phyloP scores from a whole-genome alignment of 2,329 filamentous ascomycete genomes.

The Pestalotiopsis sp. region DNA sequence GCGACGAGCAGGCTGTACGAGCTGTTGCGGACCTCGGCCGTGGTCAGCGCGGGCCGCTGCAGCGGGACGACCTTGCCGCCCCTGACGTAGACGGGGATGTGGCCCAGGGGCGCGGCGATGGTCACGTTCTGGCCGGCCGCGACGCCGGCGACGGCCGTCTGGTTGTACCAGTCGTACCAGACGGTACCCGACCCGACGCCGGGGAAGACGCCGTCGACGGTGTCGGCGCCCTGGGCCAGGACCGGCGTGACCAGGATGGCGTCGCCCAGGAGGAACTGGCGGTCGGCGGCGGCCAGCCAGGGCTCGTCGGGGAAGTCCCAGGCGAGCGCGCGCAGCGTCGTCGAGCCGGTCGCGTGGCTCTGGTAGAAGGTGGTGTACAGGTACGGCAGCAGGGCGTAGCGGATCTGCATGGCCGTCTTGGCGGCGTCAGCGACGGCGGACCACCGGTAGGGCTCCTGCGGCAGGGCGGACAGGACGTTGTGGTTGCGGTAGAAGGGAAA shows the following conservation, averaged over 20 bases:
- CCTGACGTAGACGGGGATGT: constrained; percentile 73
- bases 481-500: constrained; percentile 82
- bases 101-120: constrained; percentile 51
- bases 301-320: constrained; percentile 78
- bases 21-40: constrained; percentile 60
- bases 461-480: constrained; percentile 60
- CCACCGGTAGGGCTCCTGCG: constrained; percentile 76
- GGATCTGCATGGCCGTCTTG: constrained; percentile 68
- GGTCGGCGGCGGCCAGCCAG: constrained; percentile 64
- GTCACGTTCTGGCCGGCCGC: constrained; percentile 39
- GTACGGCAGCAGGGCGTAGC: constrained; percentile 73
- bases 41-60: constrained; percentile 71
- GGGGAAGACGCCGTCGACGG: constrained; percentile 70
- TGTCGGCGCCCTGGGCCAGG: constrained; percentile 61
- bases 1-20: constrained; percentile 70
- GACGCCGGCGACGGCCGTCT: constrained; percentile 47
- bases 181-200: constrained; percentile 59
- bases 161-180: constrained; percentile 85
- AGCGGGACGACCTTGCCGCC: constrained; percentile 69
- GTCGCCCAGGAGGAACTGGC: constrained; percentile 72
- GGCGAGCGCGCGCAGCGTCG: constrained; percentile 71
- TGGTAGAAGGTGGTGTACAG: constrained; percentile 74
- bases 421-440: constrained; percentile 63
- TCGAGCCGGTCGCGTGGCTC: constrained; percentile 66
- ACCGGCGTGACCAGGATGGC: constrained; percentile 69